These are phyloP conservation scores for Pseudopediastrum boryanum DNA, from an alignment of 139 green algal species.

Conservation along the genomic window DNA sequence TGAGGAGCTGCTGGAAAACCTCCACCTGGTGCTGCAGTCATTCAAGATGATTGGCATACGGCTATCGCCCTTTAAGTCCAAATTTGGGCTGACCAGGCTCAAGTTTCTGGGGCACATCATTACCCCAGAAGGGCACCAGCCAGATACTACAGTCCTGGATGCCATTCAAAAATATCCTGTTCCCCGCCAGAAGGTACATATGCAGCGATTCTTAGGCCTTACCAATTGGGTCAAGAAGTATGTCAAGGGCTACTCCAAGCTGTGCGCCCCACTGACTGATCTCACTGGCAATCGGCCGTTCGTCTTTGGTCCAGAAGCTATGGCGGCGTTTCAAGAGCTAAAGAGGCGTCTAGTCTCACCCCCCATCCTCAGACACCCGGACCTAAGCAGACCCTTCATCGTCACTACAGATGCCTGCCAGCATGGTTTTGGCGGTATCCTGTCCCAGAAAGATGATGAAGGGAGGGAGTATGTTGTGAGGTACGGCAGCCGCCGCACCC, in stretches of 20 bases:
- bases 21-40: neutral
- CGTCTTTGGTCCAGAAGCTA: too few species aligned
- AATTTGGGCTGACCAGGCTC: neutral
- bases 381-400: neutral
- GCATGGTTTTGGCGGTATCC: neutral
- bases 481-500: neutral
- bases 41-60: neutral
- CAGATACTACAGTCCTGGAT: neutral
- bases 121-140: neutral
- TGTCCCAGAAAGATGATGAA: slow-evolving; percentile 2
- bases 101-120: slow-evolving; percentile 3
- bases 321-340: neutral
- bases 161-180: neutral
- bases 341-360: neutral
- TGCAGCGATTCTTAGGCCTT: neutral
- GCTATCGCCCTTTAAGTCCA: neutral
- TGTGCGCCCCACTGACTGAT: too few species aligned
- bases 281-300: too few species aligned
- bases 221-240: too few species aligned
- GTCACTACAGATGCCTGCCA: neutral
- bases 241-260: too few species aligned
- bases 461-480: neutral
- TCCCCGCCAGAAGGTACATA: neutral
- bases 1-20: neutral
- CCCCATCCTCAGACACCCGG: neutral